phyloP scores from a whole-genome alignment of 1,284 basidiomycete genomes.

The Irpex rosettiformis region DNA sequence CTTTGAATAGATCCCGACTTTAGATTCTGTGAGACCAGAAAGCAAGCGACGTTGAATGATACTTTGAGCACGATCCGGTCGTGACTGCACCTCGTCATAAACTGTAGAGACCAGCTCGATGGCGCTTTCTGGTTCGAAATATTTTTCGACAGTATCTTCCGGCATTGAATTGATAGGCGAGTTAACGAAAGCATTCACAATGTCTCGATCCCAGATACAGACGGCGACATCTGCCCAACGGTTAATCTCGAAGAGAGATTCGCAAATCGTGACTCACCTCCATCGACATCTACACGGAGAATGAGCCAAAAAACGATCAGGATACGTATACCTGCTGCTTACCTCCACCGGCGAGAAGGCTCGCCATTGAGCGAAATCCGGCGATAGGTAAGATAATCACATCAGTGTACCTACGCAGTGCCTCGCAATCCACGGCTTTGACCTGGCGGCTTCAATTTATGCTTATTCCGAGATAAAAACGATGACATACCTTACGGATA shows the following conservation, averaged over 20 bases:
- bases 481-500: constrained; percentile 25
- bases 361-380: constrained; percentile 26
- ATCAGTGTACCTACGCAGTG: constrained; percentile 21
- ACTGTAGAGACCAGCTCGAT: constrained; percentile 47
- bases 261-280: constrained; percentile 43
- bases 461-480: neutral
- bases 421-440: constrained; percentile 20
- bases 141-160: constrained; percentile 32
- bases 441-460: constrained; percentile 17
- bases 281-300: constrained; percentile 56
- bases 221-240: constrained; percentile 50
- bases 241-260: neutral
- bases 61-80: constrained; percentile 28
- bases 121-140: constrained; percentile 45
- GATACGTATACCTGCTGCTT: constrained; percentile 4
- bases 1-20: constrained; percentile 56
- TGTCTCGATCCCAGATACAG: constrained; percentile 40
- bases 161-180: constrained; percentile 39
- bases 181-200: constrained; percentile 49
- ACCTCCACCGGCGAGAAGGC: constrained; percentile 32
- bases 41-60: constrained; percentile 47
- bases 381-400: constrained; percentile 27
- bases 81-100: constrained; percentile 25
- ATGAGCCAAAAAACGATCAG: neutral
- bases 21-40: constrained; percentile 44